Base-by-base conservation (phyloP, 306 rosid species). In the Cucurbita pepo region DNA sequence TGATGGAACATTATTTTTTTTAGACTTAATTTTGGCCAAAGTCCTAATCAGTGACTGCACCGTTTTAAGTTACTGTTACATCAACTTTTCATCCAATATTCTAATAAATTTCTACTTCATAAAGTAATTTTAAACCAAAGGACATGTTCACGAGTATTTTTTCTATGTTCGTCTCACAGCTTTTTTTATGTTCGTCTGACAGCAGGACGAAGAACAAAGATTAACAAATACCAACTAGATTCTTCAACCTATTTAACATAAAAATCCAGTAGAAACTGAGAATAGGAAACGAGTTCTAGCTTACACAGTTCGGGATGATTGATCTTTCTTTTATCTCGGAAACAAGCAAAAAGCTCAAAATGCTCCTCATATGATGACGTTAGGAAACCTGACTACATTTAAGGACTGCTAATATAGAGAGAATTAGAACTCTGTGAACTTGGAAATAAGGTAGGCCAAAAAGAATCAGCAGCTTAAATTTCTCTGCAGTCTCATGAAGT, bases 401-500 rank as follows among this genome's bases (percentile, higher is more conserved):
- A 21, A 22, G 37, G 22, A 21, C 72, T 22, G 54, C 72, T 45
- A 67, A 48, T 67, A 56, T 66, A 16, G 9, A 45, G 50, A 65
- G 55, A 44, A 25, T 18, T 43, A 45, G 6, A 66, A 66, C 56
- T 66, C 55, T 45, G 21, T 44, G 56, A 19, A 65, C 40, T 37
- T 10, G 37, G 3, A 44, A 43, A 10, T 40, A 41, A 43, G 50
- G 56, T 66, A 10, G 41, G 56, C 72, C 55, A 45, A 66, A 47
- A 45, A 67, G 40, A 8, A 44, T 22, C n/a, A 65, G 73, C 41
- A 48, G 15, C 73, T 69, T 8, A 13, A 15, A 15, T 14, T 69
- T 22, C 25, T 69, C 57, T 69, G 44, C 73, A 69, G 22, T 45
- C 34, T 30, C 77, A 74, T 57, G 77, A 47, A 43, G 86, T 82